These are phyloP conservation scores for Lentinula sp. DNA, from an alignment of 768 basidiomycete genomes.

Conservation along the genomic window DNA sequence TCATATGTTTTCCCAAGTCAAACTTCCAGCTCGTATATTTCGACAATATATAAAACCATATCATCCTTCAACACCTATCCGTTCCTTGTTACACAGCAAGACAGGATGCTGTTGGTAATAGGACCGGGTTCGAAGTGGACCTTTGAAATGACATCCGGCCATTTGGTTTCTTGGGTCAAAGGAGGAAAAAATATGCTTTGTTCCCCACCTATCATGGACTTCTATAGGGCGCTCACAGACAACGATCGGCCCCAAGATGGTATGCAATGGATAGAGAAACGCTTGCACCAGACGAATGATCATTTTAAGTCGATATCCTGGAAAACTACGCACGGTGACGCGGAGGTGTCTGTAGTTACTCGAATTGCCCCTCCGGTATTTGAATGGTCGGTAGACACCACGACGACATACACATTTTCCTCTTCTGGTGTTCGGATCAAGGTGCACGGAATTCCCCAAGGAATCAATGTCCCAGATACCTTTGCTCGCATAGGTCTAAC, in stretches of 20 bases:
- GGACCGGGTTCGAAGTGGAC: constrained; percentile 1
- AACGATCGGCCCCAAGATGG: constrained; percentile 8
- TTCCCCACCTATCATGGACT: constrained; percentile 4
- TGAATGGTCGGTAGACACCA: constrained; percentile 9
- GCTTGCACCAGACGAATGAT: constrained; percentile 5
- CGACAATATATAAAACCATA: neutral
- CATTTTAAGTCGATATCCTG: constrained; percentile 1
- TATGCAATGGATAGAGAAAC: constrained; percentile 5
- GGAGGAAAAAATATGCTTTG: neutral
- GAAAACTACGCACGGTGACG: neutral
- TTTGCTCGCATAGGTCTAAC: constrained; percentile 7
- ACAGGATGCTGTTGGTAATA: neutral
- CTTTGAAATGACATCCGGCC: constrained; percentile 5
- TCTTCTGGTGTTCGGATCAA: neutral
- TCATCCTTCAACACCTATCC: neutral
- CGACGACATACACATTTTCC: constrained; percentile 7
- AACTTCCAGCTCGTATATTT: neutral
- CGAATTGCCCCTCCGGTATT: constrained; percentile 9
- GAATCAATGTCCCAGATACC: constrained; percentile 3
- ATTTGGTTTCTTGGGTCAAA: constrained; percentile 3
- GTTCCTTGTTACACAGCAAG: neutral
- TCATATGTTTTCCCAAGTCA: neutral
- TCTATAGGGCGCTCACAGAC: constrained; percentile 7
- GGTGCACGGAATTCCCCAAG: constrained; percentile 3
- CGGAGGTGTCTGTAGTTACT: neutral